Conservation (phyloP, 768 basidiomycete genomes). For the Lentinus brumalis region DNA sequence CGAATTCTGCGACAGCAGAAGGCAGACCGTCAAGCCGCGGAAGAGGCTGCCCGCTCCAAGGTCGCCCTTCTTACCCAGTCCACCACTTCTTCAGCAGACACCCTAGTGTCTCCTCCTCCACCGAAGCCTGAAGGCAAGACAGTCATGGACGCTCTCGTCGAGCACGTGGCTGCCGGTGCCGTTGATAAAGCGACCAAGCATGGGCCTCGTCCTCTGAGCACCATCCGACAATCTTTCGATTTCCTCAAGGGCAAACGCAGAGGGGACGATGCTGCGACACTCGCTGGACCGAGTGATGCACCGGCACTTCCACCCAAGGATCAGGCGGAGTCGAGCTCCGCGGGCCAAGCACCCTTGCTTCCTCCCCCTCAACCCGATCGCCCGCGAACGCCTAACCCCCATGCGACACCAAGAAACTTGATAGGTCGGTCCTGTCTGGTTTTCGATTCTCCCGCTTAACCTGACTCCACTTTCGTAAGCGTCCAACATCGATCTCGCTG, state of each 20-base stretch:
- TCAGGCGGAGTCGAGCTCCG: neutral
- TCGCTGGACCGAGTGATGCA: neutral
- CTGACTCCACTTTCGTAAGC: constrained; percentile 34
- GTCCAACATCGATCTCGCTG: constrained; percentile 69
- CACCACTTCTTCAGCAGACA: constrained; percentile 5
- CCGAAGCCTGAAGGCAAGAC: neutral
- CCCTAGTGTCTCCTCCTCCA: neutral
- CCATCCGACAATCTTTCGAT: constrained; percentile 5
- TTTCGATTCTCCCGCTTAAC: neutral
- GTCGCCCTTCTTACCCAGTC: constrained; percentile 14
- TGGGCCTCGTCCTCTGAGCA: constrained; percentile 3
- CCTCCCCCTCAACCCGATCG: constrained; percentile 17
- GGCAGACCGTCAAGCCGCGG: constrained; percentile 59
- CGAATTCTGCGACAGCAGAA: constrained; percentile 86
- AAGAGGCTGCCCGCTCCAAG: constrained; percentile 46
- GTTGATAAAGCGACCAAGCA: neutral
- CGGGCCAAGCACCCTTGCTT: neutral
- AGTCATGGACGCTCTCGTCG: neutral
- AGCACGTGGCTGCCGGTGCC: neutral
- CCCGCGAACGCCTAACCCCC: constrained; percentile 16
- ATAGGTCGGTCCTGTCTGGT: constrained; percentile 38
- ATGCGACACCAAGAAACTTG: constrained; percentile 43
- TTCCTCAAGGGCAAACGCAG: constrained; percentile 2
- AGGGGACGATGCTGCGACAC: neutral
- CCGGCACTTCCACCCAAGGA: neutral